phyloP scores from a whole-genome alignment of 768 basidiomycete genomes.

The Boletus speciosus region DNA sequence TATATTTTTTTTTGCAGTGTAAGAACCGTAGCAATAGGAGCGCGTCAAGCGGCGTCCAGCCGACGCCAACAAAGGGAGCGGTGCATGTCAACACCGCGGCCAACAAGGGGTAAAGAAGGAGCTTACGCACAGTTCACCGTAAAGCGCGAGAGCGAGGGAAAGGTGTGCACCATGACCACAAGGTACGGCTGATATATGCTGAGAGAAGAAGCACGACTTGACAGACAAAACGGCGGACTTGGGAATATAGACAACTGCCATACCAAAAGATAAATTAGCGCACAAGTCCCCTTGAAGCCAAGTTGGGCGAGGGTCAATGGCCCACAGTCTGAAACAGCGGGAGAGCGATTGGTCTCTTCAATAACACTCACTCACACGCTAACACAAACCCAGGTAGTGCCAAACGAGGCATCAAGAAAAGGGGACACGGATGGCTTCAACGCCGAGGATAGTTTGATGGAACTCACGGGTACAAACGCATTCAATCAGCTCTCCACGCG shows the following conservation, averaged over 20 bases:
- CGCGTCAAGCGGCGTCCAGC: conserved; percentile 11
- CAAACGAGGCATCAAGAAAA: not conserved
- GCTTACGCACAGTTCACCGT: conserved; percentile 56
- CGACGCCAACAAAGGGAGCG: conserved; percentile 8
- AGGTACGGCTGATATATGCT: conserved; percentile 40
- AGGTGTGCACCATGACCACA: conserved; percentile 60
- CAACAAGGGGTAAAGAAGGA: not conserved
- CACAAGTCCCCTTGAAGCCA: not conserved
- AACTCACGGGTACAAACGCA: conserved; percentile 27
- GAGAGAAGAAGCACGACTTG: conserved; percentile 49
- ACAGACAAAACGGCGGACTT: conserved; percentile 61
- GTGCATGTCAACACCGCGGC: conserved; percentile 5
- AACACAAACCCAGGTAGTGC: not conserved
- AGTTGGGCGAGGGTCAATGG: not conserved
- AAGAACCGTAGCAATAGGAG: conserved; percentile 9
- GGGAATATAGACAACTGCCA: conserved; percentile 61
- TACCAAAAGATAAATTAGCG: conserved; percentile 6
- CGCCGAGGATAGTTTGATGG: conserved; percentile 9
- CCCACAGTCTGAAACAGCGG: not conserved
- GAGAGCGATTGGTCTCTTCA: not conserved
- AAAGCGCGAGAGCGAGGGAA: conserved; percentile 59
- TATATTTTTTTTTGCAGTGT: conserved; percentile 4
- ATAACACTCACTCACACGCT: not conserved
- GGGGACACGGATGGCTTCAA: not conserved
- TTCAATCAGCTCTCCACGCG: conserved; percentile 23